Evolutionary conservation across 1,284 basidiomycete genomes (phyloP), one percentile per base, ranked within the genome.

Genomic region (Cryptococcus deneoformans): DNA sequence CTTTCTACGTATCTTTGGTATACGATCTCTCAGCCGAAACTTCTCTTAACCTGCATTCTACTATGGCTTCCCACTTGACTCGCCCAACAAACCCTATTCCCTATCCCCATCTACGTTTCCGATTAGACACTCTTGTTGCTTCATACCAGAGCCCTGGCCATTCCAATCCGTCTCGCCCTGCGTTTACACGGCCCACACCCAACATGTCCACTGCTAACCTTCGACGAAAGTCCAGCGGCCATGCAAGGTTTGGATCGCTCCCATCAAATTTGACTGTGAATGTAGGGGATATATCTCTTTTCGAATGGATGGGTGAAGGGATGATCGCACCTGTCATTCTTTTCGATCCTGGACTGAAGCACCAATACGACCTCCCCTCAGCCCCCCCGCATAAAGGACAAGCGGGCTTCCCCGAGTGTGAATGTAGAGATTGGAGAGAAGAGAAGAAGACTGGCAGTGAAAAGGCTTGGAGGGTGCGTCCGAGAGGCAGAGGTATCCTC

Each of bases 371-470:
- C 36, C 46, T 68, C 1, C 61, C 63, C 6, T 60, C 61, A 0
- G 36, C 48, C 14, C 12, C 40, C 16, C 29, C 29, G 5, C 36
- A 12, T 36, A 52, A 57, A 40, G 52, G 43, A 7, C 11, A 39
- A 12, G 10, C 48, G 49, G 45, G 51, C 49, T 72, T 76, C 49
- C 71, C 73, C 1, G 67, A 70, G 29, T 77, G 76, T 50, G 72
- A 75, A 34, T 60, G 58, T 3, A 66, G 69, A 14, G 76, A 79
- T 54, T 78, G 78, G 77, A 60, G 72, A 1, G 71, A 73, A 45
- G 65, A 70, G 4, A 66, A 68, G 9, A 10, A 36, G 49, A 35
- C 20, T 9, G 59, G 60, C 0, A 61, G 64, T 6, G 76, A 77
- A 64, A 75, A 70, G 60, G 67, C 61, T 2, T 75, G 71, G 73